Evolutionary conservation across 164 flowering plant species (phyloP).

Genomic region (Berberis thunbergii): DNA sequence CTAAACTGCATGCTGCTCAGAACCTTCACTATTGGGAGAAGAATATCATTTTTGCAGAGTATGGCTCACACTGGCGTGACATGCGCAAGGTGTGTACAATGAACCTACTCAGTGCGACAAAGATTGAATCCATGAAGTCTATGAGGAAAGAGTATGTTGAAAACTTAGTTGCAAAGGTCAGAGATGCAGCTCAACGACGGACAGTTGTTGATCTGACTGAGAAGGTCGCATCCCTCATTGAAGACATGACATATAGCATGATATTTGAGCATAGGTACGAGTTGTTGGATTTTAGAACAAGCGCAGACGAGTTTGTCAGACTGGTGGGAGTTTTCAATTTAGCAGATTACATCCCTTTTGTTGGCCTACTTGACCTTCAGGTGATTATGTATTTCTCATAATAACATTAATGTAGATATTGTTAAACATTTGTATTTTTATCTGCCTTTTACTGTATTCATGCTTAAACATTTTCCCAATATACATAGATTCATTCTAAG

Average conservation of each 20-base stretch:
- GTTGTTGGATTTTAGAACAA: slow-evolving; percentile 5
- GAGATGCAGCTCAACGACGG: neutral
- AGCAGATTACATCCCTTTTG: slow-evolving; percentile 19
- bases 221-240: slow-evolving; percentile 2
- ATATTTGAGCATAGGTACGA: slow-evolving; percentile 9
- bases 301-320: slow-evolving; percentile 5
- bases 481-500: neutral
- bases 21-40: slow-evolving; percentile 7
- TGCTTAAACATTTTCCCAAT: neutral
- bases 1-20: slow-evolving; percentile 3
- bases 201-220: slow-evolving; percentile 6
- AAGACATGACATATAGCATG: slow-evolving; percentile 10
- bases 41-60: slow-evolving; percentile 8
- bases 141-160: slow-evolving; percentile 6
- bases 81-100: slow-evolving; percentile 11
- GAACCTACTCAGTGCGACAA: slow-evolving; percentile 14
- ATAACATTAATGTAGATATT: too few species aligned
- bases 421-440: too few species aligned
- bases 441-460: neutral
- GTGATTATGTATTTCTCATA: neutral
- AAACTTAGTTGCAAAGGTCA: neutral
- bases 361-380: slow-evolving; percentile 14
- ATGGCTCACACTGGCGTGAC: slow-evolving; percentile 26
- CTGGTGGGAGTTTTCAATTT: slow-evolving; percentile 18
- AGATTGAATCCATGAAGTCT: slow-evolving; percentile 12